Evolutionary conservation across 2,329 filamentous ascomycete species (phyloP).

Genomic region (Phialophora macrospora): DNA sequence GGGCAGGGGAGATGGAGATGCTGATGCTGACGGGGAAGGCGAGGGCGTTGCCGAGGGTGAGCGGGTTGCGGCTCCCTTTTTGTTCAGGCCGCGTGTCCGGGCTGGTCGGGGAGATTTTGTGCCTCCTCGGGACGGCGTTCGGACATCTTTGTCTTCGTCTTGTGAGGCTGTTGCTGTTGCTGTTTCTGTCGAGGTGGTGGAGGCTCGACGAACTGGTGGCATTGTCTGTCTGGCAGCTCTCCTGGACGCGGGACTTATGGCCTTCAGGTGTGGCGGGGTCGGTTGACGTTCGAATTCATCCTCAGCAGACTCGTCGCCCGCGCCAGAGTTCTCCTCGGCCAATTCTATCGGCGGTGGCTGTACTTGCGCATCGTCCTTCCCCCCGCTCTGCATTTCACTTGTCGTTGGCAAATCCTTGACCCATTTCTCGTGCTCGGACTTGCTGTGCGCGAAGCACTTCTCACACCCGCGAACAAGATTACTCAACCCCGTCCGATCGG

Average conservation of each 20-base stretch:
- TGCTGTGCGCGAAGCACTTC: constrained; percentile 33
- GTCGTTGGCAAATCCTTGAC: constrained; percentile 22
- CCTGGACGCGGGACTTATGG: background rate
- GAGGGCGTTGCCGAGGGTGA: constrained; percentile 19
- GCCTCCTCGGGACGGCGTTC: background rate
- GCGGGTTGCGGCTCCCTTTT: constrained; percentile 32
- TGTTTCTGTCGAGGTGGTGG: constrained; percentile 19
- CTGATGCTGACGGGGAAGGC: background rate
- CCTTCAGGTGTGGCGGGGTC: constrained; percentile 29
- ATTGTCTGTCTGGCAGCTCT: background rate
- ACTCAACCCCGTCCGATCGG: constrained; percentile 26
- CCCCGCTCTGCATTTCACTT: background rate
- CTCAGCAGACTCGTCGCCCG: constrained; percentile 24
- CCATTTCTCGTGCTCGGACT: constrained; percentile 31
- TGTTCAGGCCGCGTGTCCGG: constrained; percentile 9
- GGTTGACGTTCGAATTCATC: constrained; percentile 38
- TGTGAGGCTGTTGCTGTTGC: constrained; percentile 28
- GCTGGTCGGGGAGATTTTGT: constrained; percentile 1
- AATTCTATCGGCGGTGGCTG: constrained; percentile 5
- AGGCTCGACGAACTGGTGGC: constrained; percentile 11
- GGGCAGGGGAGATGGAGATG: background rate
- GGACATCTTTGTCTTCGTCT: constrained; percentile 19
- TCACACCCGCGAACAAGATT: constrained; percentile 33
- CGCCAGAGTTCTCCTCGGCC: background rate
- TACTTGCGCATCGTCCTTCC: background rate